A percentile compares a stretch with the other conserved stretches of the same genome.
Conservation (phyloP, 1,284 basidiomycete genomes). For the Malassezia dermatis region DNA sequence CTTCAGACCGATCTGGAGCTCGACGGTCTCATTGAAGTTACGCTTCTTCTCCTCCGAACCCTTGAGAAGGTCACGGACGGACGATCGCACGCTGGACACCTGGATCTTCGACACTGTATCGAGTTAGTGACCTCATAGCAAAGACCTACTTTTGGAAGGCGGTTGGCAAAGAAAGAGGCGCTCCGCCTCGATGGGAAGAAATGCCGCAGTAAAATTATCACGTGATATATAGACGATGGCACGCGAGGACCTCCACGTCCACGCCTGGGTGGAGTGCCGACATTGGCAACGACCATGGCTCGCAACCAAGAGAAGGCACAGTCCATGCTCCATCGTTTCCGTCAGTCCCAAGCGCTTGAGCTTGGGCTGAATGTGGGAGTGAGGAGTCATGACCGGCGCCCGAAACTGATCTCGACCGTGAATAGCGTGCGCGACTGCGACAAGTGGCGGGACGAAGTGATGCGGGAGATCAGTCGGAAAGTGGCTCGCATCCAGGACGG, state of each 20-base stretch:
- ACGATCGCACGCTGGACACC: slow-evolving; percentile 43
- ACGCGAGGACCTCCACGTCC: slow-evolving; percentile 1
- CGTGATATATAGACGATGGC: slow-evolving; percentile 11
- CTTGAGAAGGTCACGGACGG: slow-evolving; percentile 42
- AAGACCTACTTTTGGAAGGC: background rate
- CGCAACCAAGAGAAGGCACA: slow-evolving; percentile 46
- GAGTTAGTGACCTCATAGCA: background rate
- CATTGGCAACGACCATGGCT: slow-evolving; percentile 27
- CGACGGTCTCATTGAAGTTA: slow-evolving; percentile 48
- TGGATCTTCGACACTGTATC: slow-evolving; percentile 35
- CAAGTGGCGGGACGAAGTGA: slow-evolving; percentile 84
- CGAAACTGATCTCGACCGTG: slow-evolving; percentile 77
- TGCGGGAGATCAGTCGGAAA: slow-evolving; percentile 86
- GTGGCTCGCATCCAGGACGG: slow-evolving; percentile 96
- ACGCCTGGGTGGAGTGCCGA: background rate
- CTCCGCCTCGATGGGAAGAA: background rate
- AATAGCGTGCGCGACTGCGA: slow-evolving; percentile 87
- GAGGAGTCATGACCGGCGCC: slow-evolving; percentile 62
- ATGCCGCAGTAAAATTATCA: slow-evolving; percentile 12
- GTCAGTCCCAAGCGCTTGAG: slow-evolving; percentile 89
- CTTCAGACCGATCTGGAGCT: slow-evolving; percentile 49
- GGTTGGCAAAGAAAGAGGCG: slow-evolving; percentile 7
- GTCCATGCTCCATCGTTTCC: slow-evolving; percentile 96
- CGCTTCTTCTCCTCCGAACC: slow-evolving; percentile 45
- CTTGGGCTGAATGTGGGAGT: slow-evolving; percentile 61